Base-by-base conservation (phyloP, 768 basidiomycete species). In the Amanita phalloides region DNA sequence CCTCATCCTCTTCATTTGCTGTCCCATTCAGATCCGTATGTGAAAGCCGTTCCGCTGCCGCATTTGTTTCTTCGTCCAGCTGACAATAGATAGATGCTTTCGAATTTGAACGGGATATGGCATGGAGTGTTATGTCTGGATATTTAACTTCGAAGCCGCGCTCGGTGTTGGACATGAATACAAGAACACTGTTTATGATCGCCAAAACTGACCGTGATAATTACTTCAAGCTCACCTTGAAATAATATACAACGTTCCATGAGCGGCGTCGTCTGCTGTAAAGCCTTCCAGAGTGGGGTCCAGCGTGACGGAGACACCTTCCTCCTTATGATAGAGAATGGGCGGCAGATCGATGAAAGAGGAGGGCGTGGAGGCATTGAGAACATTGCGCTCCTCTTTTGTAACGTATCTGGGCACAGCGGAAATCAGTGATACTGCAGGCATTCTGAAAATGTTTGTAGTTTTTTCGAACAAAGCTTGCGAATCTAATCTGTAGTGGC, bases 61-160 rank as follows among this genome's bases (percentile, higher is more conserved):
- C 67, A 46, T 62, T 26, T 10, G 51, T 52, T 21, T n/a, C 60
- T 54, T 90, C 90, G 58, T 96, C 94, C 9, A 98, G 77, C 58
- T 99, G 96, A 63, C 93, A 96, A 66, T 97, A 98, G 62, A 98
- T 77, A 6, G 81, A 85, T 3, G 88, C 82, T 0, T 72, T 74
- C 7, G 67, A 55, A 39, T 80, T 78, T 2, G 77, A 74, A 42
- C 91, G 83, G 0, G 92, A 90, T 49, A 94, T 77, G 23, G 96
- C 96, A 60, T 99, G 96, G 2, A 99, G 77, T 1, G 91, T 95
- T 61, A 99, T 88, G 4, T 84, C 73, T 8, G 90, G 91, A 64
- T 95, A 98, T 53, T 83, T 74, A 61, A 98, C 78, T 57, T 87
- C 81, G 66, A 97, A 85, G 13, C 90, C 92, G 41, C 72, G 70